Evolutionary conservation across 2,329 filamentous ascomycete genomes (phyloP), one percentile per base, ranked within the genome.

Genomic region (Fusarium oligoseptatum): DNA sequence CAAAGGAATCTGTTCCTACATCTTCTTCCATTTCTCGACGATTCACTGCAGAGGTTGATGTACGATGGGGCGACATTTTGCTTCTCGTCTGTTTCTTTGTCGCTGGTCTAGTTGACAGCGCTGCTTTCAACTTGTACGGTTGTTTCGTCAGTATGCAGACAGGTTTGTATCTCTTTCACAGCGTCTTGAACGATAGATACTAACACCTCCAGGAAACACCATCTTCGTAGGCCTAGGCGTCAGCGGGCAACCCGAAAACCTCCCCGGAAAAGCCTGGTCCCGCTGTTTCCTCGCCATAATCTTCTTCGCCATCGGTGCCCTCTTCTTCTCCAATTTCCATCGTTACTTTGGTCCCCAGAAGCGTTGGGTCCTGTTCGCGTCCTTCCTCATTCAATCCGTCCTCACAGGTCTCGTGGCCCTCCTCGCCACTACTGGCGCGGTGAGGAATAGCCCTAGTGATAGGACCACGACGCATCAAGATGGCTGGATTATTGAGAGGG

Each of bases 61-160:
- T 67, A 15, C 60, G 62, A 76, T 79, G 77, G 77, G 72, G 68
- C n/a, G 77, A 79, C 24, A 6, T 77, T 3, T 32, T 79, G 20
- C 58, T 79, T 0, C 67, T 79, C 6, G 39, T 76, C 10, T 79
- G 77, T n/a, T 79, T 79, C 67, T 69, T 79, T 14, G 39, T 79
- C 9, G 77, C 77, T 4, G 77, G 77, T 20, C 70, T 79, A 1
- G 77, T 79, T 6, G 77, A 79, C 37, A 79, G 77, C 41, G 77
- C 77, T 7, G 77, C 77, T 2, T 79, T 79, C 29, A 79, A 77
- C 67, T 74, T 79, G 77, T 79, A 79, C 7, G 77, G 77, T 1
- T 79, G 77, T 61, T 79, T 79, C 69, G 77, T 79, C 56, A 79
- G 77, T 73, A 79, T 79, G 77, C 77, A 79, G 11, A 79, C 77